Percentiles rank a stretch among this genome's conserved stretches.
Conservation (phyloP, 139 green algal genomes). For the Chlamydomonas eustigma region DNA sequence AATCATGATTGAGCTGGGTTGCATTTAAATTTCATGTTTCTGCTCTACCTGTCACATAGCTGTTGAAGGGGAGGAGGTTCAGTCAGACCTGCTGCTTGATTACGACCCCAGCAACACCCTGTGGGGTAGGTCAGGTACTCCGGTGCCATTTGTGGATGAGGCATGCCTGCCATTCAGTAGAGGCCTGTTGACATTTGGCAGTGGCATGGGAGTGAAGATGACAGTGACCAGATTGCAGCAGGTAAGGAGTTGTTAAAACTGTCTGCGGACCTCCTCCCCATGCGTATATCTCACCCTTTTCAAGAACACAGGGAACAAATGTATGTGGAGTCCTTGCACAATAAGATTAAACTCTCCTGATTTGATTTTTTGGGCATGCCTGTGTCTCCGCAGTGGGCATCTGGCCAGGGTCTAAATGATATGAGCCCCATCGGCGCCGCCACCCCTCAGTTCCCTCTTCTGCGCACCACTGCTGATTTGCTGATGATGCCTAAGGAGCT, state of each 20-base stretch:
- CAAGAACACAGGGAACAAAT: too few relatives aligned
- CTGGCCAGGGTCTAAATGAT: neutral
- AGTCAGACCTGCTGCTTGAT: constrained; percentile 16
- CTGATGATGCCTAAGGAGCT: constrained; percentile 77
- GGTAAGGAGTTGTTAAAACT: constrained; percentile 32
- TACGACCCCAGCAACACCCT: constrained; percentile 15
- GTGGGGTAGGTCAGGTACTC: constrained; percentile 7
- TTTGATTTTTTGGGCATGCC: neutral
- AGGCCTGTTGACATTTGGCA: constrained; percentile 63
- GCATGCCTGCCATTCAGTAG: constrained; percentile 56
- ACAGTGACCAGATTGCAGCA: constrained; percentile 32
- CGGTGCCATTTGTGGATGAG: constrained; percentile 41
- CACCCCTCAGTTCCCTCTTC: constrained; percentile 61
- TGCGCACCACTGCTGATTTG: constrained; percentile 71
- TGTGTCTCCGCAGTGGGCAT: neutral
- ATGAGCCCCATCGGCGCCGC: neutral
- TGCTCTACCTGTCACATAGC: neutral
- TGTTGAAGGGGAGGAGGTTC: neutral
- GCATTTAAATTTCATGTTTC: too few relatives aligned
- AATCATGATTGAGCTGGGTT: too few relatives aligned
- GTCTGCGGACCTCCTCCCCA: too few relatives aligned
- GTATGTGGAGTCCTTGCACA: too few relatives aligned
- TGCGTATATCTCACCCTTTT: too few relatives aligned
- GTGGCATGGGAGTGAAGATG: constrained; percentile 60
- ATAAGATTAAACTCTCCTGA: too few relatives aligned